These are phyloP conservation scores for Schwanniomyces polymorphus DNA, from an alignment of 805 yeast genomes.

Conservation along the genomic window DNA sequence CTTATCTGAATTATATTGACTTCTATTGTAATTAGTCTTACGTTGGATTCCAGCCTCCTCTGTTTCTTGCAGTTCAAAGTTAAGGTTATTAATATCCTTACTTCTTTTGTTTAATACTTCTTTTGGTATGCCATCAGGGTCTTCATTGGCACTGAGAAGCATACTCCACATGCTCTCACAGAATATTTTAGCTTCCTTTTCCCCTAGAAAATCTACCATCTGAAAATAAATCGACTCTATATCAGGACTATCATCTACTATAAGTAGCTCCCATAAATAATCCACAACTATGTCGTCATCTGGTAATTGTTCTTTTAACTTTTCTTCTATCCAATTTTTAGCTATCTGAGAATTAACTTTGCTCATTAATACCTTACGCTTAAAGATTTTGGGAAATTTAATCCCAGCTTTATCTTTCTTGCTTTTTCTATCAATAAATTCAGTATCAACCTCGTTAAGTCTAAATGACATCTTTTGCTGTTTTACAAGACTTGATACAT, in stretches of 20 bases:
- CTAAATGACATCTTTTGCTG: constrained; percentile 15
- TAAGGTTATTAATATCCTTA: constrained; percentile 1
- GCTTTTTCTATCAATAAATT: constrained; percentile 7
- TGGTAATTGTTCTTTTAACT: constrained; percentile 37
- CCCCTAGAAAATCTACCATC: constrained; percentile 45
- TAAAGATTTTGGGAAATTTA: constrained; percentile 37
- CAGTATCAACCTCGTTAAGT: constrained; percentile 15
- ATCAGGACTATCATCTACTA: constrained; percentile 31
- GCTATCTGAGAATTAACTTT: constrained; percentile 42
- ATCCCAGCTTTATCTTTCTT: constrained; percentile 12
- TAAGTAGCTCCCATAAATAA: constrained; percentile 44
- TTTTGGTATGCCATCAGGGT: constrained; percentile 46
- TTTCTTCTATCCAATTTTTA: constrained; percentile 37
- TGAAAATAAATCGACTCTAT: constrained; percentile 44
- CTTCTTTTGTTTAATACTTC: constrained; percentile 7
- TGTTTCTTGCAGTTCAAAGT: not conserved
- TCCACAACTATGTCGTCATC: constrained; percentile 54
- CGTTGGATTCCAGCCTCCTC: not conserved
- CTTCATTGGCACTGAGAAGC: constrained; percentile 43
- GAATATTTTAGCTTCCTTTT: constrained; percentile 36
- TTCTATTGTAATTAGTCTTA: constrained; percentile 24
- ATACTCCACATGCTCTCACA: constrained; percentile 46
- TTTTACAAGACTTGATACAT: not conserved
- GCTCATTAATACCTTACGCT: constrained; percentile 30
- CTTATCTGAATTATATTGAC: constrained; percentile 12